Conservation (phyloP, 345 rosid genomes). For the Murraya paniculata region DNA sequence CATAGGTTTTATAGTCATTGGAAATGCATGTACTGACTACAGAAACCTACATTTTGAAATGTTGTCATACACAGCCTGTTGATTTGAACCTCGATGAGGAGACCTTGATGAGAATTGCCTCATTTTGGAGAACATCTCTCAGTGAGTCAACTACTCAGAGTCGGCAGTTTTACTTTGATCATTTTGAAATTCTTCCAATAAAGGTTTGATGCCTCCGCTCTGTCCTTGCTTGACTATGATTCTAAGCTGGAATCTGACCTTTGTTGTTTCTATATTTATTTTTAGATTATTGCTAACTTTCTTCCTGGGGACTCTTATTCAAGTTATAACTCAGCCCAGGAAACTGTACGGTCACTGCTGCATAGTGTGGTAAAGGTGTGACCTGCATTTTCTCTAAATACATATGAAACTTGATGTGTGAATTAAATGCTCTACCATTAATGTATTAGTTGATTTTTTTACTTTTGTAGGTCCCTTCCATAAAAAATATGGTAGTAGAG, state of each 20-base stretch:
- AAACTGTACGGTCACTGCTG: conserved; percentile 78
- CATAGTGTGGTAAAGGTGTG: conserved; percentile 92
- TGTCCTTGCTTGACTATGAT: background rate
- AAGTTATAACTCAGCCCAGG: conserved; percentile 90
- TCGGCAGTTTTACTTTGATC: conserved; percentile 80
- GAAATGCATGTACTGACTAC: conserved; percentile 6
- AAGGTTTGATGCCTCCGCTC: conserved; percentile 52
- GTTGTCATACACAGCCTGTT: conserved; percentile 55
- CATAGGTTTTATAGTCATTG: conserved; percentile 1
- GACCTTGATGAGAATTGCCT: conserved; percentile 76
- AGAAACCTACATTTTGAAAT: conserved; percentile 21
- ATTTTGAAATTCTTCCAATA: conserved; percentile 93
- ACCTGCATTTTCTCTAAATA: conserved; percentile 4
- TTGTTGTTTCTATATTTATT: conserved; percentile 26
- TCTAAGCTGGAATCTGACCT: conserved; percentile 15
- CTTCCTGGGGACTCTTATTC: conserved; percentile 81
- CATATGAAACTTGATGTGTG: conserved; percentile 20
- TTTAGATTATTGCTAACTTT: conserved; percentile 74
- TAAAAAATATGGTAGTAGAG: conserved; percentile 84
- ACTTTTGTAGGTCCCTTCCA: conserved; percentile 70
- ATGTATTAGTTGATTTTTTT: conserved; percentile 16
- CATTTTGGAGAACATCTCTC: conserved; percentile 88
- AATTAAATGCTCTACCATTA: background rate
- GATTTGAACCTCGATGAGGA: conserved; percentile 90
- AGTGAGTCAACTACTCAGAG: conserved; percentile 62